phyloP scores from a whole-genome alignment of 352 stramenopile species.

The Globisporangium middletonii region DNA sequence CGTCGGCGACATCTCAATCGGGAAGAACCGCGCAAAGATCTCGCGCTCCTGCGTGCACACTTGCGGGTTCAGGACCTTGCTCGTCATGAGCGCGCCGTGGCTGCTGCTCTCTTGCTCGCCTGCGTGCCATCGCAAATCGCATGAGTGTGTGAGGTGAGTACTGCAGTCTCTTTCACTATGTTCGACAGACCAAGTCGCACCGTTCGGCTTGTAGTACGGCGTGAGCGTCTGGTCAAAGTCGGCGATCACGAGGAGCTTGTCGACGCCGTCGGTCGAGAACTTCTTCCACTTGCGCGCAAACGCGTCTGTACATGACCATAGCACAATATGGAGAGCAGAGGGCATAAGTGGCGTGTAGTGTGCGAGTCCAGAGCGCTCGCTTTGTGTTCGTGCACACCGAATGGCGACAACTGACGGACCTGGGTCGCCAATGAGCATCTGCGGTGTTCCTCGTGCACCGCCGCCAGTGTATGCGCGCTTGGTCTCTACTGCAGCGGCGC shows the following conservation, averaged over 20 bases:
- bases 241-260: conserved; percentile 72
- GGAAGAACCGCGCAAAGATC: conserved; percentile 72
- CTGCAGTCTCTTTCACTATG: neutral
- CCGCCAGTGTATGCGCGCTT: conserved; percentile 3
- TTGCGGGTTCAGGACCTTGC: conserved; percentile 29
- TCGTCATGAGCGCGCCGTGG: conserved; percentile 51
- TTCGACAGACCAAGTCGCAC: conserved; percentile 9
- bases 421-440: conserved; percentile 4
- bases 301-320: conserved; percentile 22
- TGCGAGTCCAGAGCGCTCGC: neutral
- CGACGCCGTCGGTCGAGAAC: conserved; percentile 9
- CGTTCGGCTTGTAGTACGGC: conserved; percentile 48
- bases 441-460: conserved; percentile 3
- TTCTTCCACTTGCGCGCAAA: conserved; percentile 17
- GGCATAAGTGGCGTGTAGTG: neutral
- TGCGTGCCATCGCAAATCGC: neutral
- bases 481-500: neutral
- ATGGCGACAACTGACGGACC: neutral
- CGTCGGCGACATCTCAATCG: conserved; percentile 42
- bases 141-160: neutral
- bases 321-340: too few relatives aligned
- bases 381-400: neutral
- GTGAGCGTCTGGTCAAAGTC: conserved; percentile 85
- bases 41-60: conserved; percentile 21
- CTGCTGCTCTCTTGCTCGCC: conserved; percentile 8